phyloP scores from a whole-genome alignment of 2,329 filamentous ascomycete species.

The Didymella exigua region DNA sequence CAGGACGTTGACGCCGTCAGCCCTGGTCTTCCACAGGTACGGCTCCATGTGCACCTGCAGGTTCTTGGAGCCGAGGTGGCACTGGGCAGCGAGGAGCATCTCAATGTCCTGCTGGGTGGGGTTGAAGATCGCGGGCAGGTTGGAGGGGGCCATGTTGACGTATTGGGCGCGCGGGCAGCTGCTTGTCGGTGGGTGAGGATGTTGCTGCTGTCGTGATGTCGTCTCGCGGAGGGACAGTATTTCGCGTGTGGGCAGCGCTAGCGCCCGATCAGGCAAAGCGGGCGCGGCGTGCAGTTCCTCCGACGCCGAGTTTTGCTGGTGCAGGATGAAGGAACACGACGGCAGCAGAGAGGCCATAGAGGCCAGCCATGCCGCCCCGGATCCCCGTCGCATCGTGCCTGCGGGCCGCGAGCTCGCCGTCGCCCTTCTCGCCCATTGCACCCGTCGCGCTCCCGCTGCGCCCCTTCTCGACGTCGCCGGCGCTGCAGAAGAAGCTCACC shows the following conservation, averaged over 20 bases:
- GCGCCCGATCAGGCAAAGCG: too few species aligned
- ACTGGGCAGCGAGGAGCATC: conserved; percentile 97
- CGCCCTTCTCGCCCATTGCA: conserved; percentile 29
- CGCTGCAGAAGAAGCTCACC: conserved; percentile 58
- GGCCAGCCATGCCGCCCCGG: conserved; percentile 53
- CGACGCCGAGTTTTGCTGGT: background rate
- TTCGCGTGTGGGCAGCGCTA: too few species aligned
- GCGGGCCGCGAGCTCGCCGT: conserved; percentile 43
- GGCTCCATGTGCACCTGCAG: conserved; percentile 99
- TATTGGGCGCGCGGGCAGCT: conserved; percentile 37
- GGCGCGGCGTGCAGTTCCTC: background rate
- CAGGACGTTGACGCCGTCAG: conserved; percentile 97
- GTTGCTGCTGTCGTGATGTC: conserved; percentile 30
- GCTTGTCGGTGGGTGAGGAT: conserved; percentile 28
- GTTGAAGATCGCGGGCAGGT: conserved; percentile 95
- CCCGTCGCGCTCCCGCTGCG: conserved; percentile 59
- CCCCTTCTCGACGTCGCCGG: conserved; percentile 67
- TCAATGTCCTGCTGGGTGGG: conserved; percentile 98
- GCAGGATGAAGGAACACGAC: background rate
- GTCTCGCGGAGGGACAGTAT: conserved; percentile 12
- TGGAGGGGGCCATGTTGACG: conserved; percentile 88
- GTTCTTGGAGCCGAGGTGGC: conserved; percentile 98
- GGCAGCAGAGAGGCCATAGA: background rate
- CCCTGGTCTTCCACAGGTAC: conserved; percentile 99
- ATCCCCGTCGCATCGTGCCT: conserved; percentile 53